Evolutionary conservation across 331 rosid genomes (phyloP).

Genomic region (Acacia concinna): DNA sequence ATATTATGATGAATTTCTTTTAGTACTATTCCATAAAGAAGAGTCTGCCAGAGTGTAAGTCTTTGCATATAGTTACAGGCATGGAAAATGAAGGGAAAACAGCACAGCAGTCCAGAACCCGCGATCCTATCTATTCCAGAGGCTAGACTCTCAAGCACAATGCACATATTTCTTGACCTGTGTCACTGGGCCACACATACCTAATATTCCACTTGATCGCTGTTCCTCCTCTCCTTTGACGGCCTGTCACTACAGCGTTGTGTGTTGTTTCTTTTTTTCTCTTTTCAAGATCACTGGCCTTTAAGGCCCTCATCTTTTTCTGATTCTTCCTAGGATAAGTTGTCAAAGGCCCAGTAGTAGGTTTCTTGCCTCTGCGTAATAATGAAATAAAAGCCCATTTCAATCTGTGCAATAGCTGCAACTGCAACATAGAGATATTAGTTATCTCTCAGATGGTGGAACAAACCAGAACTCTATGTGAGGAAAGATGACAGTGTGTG

Average conservation of each 20-base stretch:
- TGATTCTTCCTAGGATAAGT: not conserved
- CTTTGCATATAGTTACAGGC: not conserved
- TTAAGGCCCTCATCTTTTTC: not conserved
- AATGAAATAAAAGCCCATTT: not conserved
- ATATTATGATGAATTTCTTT: not conserved
- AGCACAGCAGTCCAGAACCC: not conserved
- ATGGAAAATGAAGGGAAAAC: not conserved
- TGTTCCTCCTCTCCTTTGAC: not conserved
- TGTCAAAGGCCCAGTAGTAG: not conserved
- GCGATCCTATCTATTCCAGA: not conserved
- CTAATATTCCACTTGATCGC: not conserved
- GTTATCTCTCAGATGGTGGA: constrained; percentile 17
- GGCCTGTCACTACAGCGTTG: not conserved
- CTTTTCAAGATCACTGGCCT: not conserved
- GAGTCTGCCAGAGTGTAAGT: not conserved
- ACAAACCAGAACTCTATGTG: not conserved
- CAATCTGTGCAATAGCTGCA: not conserved
- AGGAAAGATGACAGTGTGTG: constrained; percentile 13
- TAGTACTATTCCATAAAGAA: not conserved
- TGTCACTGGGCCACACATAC: not conserved
- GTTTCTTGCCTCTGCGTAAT: not conserved
- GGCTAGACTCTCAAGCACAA: not conserved
- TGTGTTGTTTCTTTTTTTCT: not conserved
- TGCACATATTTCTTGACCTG: not conserved
- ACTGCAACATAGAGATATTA: constrained; percentile 11